A percentile compares a stretch with the other conserved stretches of the same genome.
Conservation (phyloP, 1,284 basidiomycete species). For the Termitomyces sp. region DNA sequence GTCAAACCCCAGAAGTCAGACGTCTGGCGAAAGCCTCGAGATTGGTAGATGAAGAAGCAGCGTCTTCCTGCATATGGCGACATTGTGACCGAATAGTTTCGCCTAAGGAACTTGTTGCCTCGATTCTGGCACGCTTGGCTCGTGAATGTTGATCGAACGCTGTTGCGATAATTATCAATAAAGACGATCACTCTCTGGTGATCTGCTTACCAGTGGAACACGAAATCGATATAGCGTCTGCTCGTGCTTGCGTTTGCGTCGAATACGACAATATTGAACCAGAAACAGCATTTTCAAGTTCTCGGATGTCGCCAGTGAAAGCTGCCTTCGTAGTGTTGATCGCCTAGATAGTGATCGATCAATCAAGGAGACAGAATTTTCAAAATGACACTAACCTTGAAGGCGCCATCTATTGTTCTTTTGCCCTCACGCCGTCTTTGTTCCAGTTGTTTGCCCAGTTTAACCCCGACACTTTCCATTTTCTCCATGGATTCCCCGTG, state of each 20-base stretch:
- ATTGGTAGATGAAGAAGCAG: slow-evolving; percentile 46
- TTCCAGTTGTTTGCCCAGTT: slow-evolving; percentile 39
- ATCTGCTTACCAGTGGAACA: slow-evolving; percentile 41
- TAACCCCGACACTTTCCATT: slow-evolving; percentile 34
- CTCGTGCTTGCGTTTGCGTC: slow-evolving; percentile 45
- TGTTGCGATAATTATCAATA: slow-evolving; percentile 19
- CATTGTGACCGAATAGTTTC: slow-evolving; percentile 49
- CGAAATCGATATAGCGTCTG: slow-evolving; percentile 38
- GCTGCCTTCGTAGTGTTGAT: slow-evolving; percentile 33
- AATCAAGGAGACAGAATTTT: neutral
- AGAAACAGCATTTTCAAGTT: slow-evolving; percentile 40
- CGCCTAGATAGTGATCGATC: slow-evolving; percentile 30
- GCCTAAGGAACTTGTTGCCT: slow-evolving; percentile 46
- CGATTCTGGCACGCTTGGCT: slow-evolving; percentile 63
- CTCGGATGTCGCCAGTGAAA: slow-evolving; percentile 40
- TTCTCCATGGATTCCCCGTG: slow-evolving; percentile 44
- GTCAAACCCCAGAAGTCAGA: slow-evolving; percentile 46
- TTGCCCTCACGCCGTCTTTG: slow-evolving; percentile 48
- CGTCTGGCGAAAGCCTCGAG: slow-evolving; percentile 42
- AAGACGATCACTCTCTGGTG: neutral
- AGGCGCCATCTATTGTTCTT: slow-evolving; percentile 49
- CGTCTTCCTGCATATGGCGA: slow-evolving; percentile 40
- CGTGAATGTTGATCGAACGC: slow-evolving; percentile 58
- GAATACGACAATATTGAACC: slow-evolving; percentile 50
- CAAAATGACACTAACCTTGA: slow-evolving; percentile 43